Evolutionary conservation across 345 rosid genomes (phyloP), one percentile per base, ranked within the genome.

Genomic region (Populus davidiana): DNA sequence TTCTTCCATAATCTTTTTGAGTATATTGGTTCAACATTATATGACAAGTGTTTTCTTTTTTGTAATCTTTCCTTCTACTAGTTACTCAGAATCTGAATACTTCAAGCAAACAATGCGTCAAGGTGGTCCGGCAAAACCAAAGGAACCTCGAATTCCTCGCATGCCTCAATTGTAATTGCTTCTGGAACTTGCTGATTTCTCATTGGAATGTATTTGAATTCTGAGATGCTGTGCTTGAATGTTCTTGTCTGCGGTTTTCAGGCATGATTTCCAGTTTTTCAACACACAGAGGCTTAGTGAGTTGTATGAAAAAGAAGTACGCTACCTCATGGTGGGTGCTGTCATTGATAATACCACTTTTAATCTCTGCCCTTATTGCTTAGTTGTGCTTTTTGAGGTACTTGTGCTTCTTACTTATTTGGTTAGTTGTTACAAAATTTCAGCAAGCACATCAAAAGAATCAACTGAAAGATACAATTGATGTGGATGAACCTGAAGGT

Each of bases 391-490:
- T 71, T 69, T 31, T 20, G 29, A 18, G 8, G 35, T 63, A 4
- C 62, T 73, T 20, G 14, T 59, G 12, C 29, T 29, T 39, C 6
- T 23, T 39, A 54, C 12, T 71, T 76, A 20, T 69, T 49, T 20
- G 2, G 23, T 47, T 62, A 31, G 33, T 41, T 17, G 14, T 71
- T 50, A 21, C 75, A 23, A 25, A 20, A 65, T 80, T 49, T 84
- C 91, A 96, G 99, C 97, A 94, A 94, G 82, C 90, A n/a, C 97
- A 96, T 86, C 98, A 96, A 86, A 96, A 96, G 86, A 96, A 89
- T 82, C 98, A 94, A 88, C 38, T 91, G 84, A 96, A 96, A 82
- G 99, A 94, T 78, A 72, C 98, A 33, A 90, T 96, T 84, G 98
- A 96, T 16, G 98, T 90, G 18, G 99, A 94, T 78, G 99, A 96